Conservation (phyloP, 1,139 yeast species). For the Hanseniaspora uvarum region DNA sequence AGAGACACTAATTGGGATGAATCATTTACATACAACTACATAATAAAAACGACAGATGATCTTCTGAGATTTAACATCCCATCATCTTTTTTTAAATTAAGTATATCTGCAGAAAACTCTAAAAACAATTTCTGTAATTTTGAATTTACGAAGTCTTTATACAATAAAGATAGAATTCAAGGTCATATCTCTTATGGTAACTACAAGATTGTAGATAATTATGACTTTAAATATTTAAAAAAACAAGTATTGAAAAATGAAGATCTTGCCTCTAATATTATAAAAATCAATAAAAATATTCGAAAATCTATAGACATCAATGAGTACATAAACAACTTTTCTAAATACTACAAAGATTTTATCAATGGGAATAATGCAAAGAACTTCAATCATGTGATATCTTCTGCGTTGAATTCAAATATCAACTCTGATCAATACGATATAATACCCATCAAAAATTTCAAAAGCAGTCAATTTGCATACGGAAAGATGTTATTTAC, state of each 20-base stretch:
- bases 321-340: slow-evolving; percentile 7
- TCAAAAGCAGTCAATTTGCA: slow-evolving; percentile 33
- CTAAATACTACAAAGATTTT: slow-evolving; percentile 7
- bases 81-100: slow-evolving; percentile 4
- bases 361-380: not conserved
- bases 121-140: slow-evolving; percentile 12
- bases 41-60: slow-evolving; percentile 12
- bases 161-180: not conserved
- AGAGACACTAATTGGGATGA: slow-evolving; percentile 31
- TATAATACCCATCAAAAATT: slow-evolving; percentile 6
- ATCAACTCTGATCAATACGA: not conserved
- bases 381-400: not conserved
- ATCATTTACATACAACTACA: slow-evolving; percentile 19
- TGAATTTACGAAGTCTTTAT: slow-evolving; percentile 3
- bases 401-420: not conserved
- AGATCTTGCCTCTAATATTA: not conserved
- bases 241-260: not conserved
- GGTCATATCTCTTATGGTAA: slow-evolving; percentile 14
- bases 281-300: not conserved
- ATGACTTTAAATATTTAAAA: not conserved
- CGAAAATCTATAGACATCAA: slow-evolving; percentile 12
- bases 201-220: slow-evolving; percentile 4
- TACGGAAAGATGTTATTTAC: slow-evolving; percentile 90
- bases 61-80: slow-evolving; percentile 14
- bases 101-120: slow-evolving; percentile 11